phyloP scores from a whole-genome alignment of 2,329 filamentous ascomycete genomes.

The Tolypocladium tundrense region DNA sequence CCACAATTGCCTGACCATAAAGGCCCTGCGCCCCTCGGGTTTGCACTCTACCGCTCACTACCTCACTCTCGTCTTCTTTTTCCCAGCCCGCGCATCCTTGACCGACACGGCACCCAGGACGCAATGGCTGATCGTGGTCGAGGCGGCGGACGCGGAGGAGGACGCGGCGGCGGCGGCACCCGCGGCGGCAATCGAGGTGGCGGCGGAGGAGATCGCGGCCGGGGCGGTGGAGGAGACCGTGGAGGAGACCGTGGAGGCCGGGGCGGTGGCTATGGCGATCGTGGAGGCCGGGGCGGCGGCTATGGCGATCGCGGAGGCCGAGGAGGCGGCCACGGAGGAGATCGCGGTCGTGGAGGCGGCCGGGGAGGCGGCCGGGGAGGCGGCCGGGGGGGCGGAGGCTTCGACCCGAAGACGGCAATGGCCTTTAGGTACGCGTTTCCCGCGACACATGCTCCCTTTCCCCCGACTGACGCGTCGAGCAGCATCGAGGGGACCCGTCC shows the following conservation, averaged over 20 bases:
- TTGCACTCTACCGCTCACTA: not conserved
- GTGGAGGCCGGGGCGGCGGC: constrained; percentile 9
- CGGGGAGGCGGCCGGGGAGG: constrained; percentile 12
- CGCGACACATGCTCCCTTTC: too few relatives aligned
- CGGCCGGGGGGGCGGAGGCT: constrained; percentile 10
- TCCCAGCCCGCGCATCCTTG: not conserved
- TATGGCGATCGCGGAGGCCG: constrained; percentile 7
- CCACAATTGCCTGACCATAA: too few relatives aligned
- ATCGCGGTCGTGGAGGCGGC: constrained; percentile 10
- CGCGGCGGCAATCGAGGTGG: constrained; percentile 8
- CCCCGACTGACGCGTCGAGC: not conserved
- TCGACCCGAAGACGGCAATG: not conserved
- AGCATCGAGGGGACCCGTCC: constrained; percentile 14
- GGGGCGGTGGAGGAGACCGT: not conserved
- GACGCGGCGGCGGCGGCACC: constrained; percentile 1
- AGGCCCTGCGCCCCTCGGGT: too few relatives aligned
- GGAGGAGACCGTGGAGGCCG: constrained; percentile 13
- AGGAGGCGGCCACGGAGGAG: constrained; percentile 8
- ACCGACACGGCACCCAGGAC: not conserved
- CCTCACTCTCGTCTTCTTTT: not conserved
- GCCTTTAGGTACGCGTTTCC: not conserved
- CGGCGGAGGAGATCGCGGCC: constrained; percentile 4
- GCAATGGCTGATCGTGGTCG: constrained; percentile 18
- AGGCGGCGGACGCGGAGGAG: constrained; percentile 7
- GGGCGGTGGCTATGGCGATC: constrained; percentile 8